A percentile compares a stretch with the other conserved stretches of the same genome.
These are phyloP conservation scores for Fomes fomentarius DNA, from an alignment of 1,284 basidiomycete species.

Conservation along the genomic window DNA sequence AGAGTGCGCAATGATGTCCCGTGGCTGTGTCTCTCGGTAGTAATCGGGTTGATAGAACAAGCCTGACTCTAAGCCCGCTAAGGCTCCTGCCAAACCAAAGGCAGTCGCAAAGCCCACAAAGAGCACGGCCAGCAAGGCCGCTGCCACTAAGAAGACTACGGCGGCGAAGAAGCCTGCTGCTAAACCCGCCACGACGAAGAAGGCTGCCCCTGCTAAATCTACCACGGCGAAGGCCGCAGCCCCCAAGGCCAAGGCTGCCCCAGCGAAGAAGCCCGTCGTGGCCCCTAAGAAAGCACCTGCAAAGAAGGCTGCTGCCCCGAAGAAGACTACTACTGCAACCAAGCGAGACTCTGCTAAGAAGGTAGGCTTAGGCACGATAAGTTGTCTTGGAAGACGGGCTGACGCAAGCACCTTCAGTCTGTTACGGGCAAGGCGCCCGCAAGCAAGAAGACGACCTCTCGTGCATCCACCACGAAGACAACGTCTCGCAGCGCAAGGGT, in stretches of 20 bases:
- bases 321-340: conserved; percentile 51
- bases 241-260: conserved; percentile 25
- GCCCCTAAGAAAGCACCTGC: conserved; percentile 38
- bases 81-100: conserved; percentile 31
- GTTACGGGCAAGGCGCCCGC: conserved; percentile 48
- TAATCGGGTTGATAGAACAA: conserved; percentile 51
- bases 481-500: conserved; percentile 28
- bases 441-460: conserved; percentile 35
- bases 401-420: conserved; percentile 37
- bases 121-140: conserved; percentile 28
- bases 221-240: conserved; percentile 23
- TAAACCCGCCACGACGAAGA: conserved; percentile 25
- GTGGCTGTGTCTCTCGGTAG: conserved; percentile 20
- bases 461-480: conserved; percentile 34
- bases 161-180: conserved; percentile 32
- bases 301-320: conserved; percentile 49
- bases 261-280: conserved; percentile 29
- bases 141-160: conserved; percentile 27
- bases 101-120: conserved; percentile 25
- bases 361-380: conserved; percentile 34
- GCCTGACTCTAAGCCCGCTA: conserved; percentile 42
- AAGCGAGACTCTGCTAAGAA: conserved; percentile 59
- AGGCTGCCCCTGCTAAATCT: conserved; percentile 25
- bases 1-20: conserved; percentile 11
- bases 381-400: neutral